Evolutionary conservation across 192 early-diverging fungal genomes (phyloP).

Genomic region (Tieghemiomyces parasiticus): DNA sequence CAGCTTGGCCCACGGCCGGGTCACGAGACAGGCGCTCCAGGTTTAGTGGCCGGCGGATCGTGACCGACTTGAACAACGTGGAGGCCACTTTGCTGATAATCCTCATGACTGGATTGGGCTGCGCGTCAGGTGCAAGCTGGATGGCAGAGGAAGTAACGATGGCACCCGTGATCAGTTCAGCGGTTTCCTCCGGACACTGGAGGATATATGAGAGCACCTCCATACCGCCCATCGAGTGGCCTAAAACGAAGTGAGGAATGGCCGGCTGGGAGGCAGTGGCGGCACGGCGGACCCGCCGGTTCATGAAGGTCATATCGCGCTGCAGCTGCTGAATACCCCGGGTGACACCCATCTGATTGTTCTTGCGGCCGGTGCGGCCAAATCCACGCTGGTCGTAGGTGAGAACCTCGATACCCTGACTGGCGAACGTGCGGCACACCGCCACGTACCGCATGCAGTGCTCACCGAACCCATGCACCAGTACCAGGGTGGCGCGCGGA

Average conservation of each 20-base stretch:
- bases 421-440: slow-evolving; percentile 28
- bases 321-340: slow-evolving; percentile 21
- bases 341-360: slow-evolving; percentile 18
- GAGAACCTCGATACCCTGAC: slow-evolving; percentile 29
- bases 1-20: background rate
- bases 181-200: slow-evolving; percentile 13
- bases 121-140: background rate
- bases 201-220: slow-evolving; percentile 19
- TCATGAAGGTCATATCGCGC: slow-evolving; percentile 27
- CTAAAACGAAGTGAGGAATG: slow-evolving; percentile 35
- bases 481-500: slow-evolving; percentile 27
- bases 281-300: slow-evolving; percentile 14
- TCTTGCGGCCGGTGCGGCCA: slow-evolving; percentile 32
- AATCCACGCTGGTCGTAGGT: slow-evolving; percentile 47
- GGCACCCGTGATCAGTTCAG: background rate
- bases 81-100: slow-evolving; percentile 22
- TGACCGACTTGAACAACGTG: slow-evolving; percentile 20
- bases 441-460: slow-evolving; percentile 39
- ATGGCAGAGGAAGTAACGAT: background rate
- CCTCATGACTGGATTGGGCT: slow-evolving; percentile 10
- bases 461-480: slow-evolving; percentile 47
- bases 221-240: slow-evolving; percentile 39
- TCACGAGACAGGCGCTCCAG: slow-evolving; percentile 8
- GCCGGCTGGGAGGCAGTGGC: no score
- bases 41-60: slow-evolving; percentile 14